Base-by-base conservation (phyloP, 2,329 filamentous ascomycete species). In the Huntiella moniliformis region DNA sequence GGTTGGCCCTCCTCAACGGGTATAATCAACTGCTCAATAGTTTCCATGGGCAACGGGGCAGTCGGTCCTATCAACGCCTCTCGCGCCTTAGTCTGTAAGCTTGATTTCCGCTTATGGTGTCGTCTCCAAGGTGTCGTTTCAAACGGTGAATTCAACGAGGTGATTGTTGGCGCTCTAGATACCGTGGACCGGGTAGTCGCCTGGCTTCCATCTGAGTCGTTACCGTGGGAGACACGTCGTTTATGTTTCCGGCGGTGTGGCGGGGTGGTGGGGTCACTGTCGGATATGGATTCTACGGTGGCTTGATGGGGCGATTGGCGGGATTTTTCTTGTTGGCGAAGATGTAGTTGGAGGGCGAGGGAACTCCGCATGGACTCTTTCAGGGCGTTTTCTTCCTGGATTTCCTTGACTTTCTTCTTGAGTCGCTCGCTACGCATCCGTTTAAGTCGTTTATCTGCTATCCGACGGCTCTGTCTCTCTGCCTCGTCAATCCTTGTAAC, bases 351-450 rank as follows among this genome's bases (percentile, higher is more conserved):
- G n/a, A 40, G 13, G 38, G 18, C 38, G 6, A 49, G n/a, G 2
- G 38, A 28, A 12, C 31, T 38, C 36, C 39, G 43, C 39, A 49
- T 49, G 12, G 47, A 49, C 38, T 38, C 15, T 17, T 49, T 38
- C 13, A 49, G 34, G 22, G 31, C 35, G 15, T 46, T 33, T 15
- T 49, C 38, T 32, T 42, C 35, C 22, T 49, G 43, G 5, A 49
- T 33, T 5, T 41, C 12, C 16, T 31, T 18, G 7, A 49, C 17
- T 40, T 46, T 46, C 13, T 44, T 34, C n/a, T 13, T 33, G 12
- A 46, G 36, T 2, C 42, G 43, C 22, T 43, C 35, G n/a, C 43
- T 43, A 4, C 31, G 18, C 33, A 22, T 17, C 39, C 36, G 45
- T 3, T 15, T 31, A 7, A 28, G 22, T 16, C 36, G 45, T 15